These are phyloP conservation scores for Rosa rugosa DNA, from an alignment of 306 rosid genomes.

Conservation along the genomic window DNA sequence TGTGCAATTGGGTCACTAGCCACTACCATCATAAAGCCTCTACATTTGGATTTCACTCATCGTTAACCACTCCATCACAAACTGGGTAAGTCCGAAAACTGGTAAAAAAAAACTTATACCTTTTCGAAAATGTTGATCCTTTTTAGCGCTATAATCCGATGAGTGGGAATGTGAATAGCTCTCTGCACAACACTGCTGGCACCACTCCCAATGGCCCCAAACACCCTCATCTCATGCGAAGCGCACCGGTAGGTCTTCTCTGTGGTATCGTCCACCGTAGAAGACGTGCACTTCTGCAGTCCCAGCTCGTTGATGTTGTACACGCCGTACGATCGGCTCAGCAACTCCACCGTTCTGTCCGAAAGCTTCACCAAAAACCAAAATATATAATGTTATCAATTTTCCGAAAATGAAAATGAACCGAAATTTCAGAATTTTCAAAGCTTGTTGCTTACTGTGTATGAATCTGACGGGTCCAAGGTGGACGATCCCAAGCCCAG, in stretches of 20 bases:
- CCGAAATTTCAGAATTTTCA: neutral
- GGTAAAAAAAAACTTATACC: constrained; percentile 33
- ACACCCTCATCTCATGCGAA: constrained; percentile 84
- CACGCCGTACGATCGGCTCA: constrained; percentile 88
- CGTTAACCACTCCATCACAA: neutral
- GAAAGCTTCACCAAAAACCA: constrained; percentile 53
- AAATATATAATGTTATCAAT: neutral
- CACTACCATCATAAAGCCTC: neutral
- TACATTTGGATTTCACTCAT: neutral
- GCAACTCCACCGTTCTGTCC: constrained; percentile 84
- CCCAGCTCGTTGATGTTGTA: constrained; percentile 92
- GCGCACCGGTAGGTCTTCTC: constrained; percentile 70
- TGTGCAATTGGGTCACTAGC: neutral
- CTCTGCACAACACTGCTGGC: constrained; percentile 97
- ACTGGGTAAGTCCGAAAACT: neutral
- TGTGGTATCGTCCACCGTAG: constrained; percentile 44
- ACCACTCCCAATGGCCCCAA: constrained; percentile 96
- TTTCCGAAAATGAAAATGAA: neutral
- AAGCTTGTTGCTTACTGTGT: constrained; percentile 50
- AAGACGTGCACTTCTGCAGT: constrained; percentile 79
- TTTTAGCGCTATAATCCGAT: constrained; percentile 81
- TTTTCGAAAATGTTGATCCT: constrained; percentile 95
- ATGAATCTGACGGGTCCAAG: constrained; percentile 77
- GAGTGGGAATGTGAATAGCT: constrained; percentile 87
- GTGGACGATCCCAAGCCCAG: constrained; percentile 62